These are phyloP conservation scores for Sequoia sempervirens DNA, from an alignment of 75 land plant genomes.

Conservation along the genomic window DNA sequence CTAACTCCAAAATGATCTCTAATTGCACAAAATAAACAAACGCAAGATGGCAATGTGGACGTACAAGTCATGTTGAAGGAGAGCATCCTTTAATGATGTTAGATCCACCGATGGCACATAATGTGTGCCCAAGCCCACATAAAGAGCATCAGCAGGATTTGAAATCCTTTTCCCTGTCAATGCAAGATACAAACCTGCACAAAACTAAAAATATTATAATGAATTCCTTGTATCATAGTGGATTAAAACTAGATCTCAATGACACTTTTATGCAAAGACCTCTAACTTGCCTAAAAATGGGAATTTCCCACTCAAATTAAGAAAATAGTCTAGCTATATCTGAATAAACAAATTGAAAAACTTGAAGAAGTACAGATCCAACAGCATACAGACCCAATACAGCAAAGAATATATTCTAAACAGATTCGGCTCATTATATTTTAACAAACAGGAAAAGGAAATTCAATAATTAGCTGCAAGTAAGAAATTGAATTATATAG, in stretches of 20 bases:
- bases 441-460: not conserved
- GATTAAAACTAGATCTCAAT: not conserved
- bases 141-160: constrained; percentile 87
- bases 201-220: not conserved
- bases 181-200: constrained; percentile 84
- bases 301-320: not conserved
- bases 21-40: not conserved
- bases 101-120: constrained; percentile 77
- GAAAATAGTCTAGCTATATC: not conserved
- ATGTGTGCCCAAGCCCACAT: constrained; percentile 83
- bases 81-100: constrained; percentile 60
- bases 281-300: not conserved
- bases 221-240: not conserved
- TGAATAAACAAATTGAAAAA: not conserved
- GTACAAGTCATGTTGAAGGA: constrained; percentile 64
- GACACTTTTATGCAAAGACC: not conserved
- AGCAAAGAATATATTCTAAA: not conserved
- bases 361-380: not conserved
- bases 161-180: constrained; percentile 82
- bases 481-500: not conserved
- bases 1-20: not conserved
- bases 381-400: not conserved
- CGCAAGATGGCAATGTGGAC: not conserved
- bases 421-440: not conserved
- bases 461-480: not conserved